Conservation (phyloP, 495 filamentous ascomycete species). For the Annulohypoxylon nitens region DNA sequence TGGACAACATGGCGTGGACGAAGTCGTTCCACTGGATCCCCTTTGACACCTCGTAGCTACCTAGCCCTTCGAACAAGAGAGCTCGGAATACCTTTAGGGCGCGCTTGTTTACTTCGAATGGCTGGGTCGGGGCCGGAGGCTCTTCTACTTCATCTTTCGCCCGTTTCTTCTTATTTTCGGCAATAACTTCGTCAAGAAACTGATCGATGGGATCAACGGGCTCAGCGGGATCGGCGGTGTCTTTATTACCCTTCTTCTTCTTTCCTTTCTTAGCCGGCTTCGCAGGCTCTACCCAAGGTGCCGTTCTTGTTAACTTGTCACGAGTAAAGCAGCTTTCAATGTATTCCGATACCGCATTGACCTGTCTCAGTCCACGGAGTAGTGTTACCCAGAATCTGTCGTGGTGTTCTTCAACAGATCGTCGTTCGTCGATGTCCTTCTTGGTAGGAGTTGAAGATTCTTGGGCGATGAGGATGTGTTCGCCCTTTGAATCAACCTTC, state of each 20-base stretch:
- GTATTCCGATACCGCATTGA: not conserved
- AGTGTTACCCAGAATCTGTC: constrained; percentile 21
- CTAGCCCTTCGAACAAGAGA: constrained; percentile 12
- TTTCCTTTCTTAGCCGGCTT: constrained; percentile 4
- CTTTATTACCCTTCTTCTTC: not conserved
- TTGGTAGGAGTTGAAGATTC: not conserved
- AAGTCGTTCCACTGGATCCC: constrained; percentile 68
- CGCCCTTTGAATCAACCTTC: not conserved
- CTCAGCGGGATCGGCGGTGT: not conserved
- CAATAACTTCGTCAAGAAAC: not conserved
- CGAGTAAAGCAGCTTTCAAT: not conserved
- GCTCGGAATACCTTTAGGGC: constrained; percentile 20
- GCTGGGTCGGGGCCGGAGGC: not conserved
- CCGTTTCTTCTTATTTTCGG: constrained; percentile 10
- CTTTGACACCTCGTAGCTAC: constrained; percentile 27
- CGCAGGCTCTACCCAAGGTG: constrained; percentile 9
- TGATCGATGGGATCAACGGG: not conserved
- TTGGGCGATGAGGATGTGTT: not conserved
- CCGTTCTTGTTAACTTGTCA: not conserved
- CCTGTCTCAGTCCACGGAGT: not conserved
- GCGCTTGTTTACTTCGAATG: constrained; percentile 24
- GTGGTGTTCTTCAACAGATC: not conserved
- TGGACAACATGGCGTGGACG: constrained; percentile 63
- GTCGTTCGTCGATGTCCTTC: not conserved
- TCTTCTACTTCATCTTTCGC: not conserved